A percentile compares a stretch with the other conserved stretches of the same genome.
Evolutionary conservation across 192 early-diverging fungal species (phyloP).

Genomic region (Thamnidium elegans): DNA sequence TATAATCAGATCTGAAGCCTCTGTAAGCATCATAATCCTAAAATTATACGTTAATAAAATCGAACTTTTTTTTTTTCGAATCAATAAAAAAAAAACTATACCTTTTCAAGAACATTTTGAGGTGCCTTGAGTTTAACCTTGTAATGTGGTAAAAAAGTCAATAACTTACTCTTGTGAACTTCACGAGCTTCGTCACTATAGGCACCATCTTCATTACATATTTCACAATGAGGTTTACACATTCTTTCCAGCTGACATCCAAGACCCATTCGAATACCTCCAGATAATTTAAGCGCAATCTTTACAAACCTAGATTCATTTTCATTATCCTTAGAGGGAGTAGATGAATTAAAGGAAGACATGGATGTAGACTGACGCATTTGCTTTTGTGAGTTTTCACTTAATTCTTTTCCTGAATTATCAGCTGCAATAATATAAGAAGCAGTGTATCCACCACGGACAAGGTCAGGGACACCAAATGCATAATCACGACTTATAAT

Average conservation of each 20-base stretch:
- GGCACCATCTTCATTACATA: conserved; percentile 21
- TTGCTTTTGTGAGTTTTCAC: not conserved
- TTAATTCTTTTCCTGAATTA: not conserved
- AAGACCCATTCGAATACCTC: conserved; percentile 43
- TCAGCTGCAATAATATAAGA: conserved; percentile 14
- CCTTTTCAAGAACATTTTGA: conserved; percentile 29
- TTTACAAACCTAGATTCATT: conserved; percentile 27
- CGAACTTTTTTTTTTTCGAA: not conserved
- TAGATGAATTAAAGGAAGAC: conserved; percentile 4
- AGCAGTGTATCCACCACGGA: conserved; percentile 29
- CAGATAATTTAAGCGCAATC: conserved; percentile 35
- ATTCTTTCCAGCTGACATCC: conserved; percentile 41
- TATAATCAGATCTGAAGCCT: conserved; percentile 45
- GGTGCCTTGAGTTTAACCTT: conserved; percentile 36
- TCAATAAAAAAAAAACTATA: conserved; percentile 9
- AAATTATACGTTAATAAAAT: not conserved
- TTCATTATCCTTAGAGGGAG: not conserved
- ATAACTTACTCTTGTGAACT: conserved; percentile 27
- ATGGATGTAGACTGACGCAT: not conserved
- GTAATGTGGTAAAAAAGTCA: conserved; percentile 43
- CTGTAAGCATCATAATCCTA: conserved; percentile 43
- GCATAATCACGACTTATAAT: conserved; percentile 39
- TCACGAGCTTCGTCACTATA: not conserved
- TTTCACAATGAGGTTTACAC: conserved; percentile 24
- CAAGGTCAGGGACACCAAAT: conserved; percentile 44